These are phyloP conservation scores for Nicotiana otophora DNA, from an alignment of 257 asterid species.

Conservation along the genomic window DNA sequence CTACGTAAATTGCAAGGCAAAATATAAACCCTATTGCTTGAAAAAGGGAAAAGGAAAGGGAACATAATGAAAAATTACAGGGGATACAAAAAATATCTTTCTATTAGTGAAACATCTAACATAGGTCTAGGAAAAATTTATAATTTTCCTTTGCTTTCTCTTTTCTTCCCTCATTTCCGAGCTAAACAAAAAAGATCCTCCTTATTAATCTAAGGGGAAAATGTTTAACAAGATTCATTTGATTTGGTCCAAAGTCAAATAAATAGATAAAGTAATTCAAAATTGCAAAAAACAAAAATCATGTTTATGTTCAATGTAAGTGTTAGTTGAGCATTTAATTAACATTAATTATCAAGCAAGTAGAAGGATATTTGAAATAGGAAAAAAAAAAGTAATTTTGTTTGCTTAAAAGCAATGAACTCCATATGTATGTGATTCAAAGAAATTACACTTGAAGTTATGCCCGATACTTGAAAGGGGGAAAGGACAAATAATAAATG, in stretches of 20 bases:
- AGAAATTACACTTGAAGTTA: not conserved
- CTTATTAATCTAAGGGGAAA: not conserved
- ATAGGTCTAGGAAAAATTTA: too few species aligned
- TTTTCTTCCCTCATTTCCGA: not conserved
- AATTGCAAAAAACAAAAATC: not conserved
- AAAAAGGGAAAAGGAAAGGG: not conserved
- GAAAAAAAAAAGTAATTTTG: not conserved
- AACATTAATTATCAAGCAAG: not conserved
- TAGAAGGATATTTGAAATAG: not conserved
- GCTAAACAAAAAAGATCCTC: not conserved
- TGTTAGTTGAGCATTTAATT: not conserved
- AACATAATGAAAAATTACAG: not conserved
- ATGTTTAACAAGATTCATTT: not conserved
- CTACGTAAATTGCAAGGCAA: not conserved
- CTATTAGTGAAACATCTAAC: too few species aligned
- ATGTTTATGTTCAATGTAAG: not conserved
- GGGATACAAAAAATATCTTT: not conserved
- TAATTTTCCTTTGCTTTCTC: not conserved
- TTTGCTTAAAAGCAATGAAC: constrained; percentile 2
- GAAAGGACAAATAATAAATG: too few species aligned
- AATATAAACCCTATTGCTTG: not conserved
- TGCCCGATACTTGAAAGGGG: not conserved
- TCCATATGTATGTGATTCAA: not conserved
- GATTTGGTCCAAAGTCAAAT: not conserved
- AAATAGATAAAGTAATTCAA: not conserved